Evolutionary conservation across 371 early-diverging fungal species (phyloP).

Genomic region (Phascolomyces articulosus): DNA sequence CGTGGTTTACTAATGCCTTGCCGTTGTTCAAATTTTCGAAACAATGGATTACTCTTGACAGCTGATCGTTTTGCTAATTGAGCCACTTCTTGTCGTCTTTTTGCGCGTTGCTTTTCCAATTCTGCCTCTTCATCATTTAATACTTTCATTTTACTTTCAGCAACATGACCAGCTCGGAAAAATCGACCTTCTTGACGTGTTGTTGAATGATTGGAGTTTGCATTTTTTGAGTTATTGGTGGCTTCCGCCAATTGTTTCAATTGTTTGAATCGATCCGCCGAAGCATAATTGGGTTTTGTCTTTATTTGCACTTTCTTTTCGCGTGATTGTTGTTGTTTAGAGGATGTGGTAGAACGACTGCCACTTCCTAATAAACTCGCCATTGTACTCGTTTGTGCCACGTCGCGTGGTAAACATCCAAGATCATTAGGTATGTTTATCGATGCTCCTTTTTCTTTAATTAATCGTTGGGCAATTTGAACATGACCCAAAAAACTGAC

Average conservation of each 20-base stretch:
- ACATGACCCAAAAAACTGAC: constrained; percentile 20
- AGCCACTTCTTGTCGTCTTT: constrained; percentile 24
- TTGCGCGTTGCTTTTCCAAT: constrained; percentile 20
- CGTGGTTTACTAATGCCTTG: constrained; percentile 4
- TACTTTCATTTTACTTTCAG: constrained; percentile 25
- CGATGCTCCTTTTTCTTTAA: constrained; percentile 12
- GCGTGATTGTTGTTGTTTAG: neutral
- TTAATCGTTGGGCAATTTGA: constrained; percentile 16
- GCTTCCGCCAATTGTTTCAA: constrained; percentile 17
- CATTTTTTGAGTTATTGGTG: neutral
- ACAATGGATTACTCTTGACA: constrained; percentile 41
- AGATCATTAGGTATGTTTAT: constrained; percentile 17
- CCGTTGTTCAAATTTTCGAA: constrained; percentile 29
- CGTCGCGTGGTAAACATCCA: constrained; percentile 18
- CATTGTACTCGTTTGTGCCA: constrained; percentile 18
- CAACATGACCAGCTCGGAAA: constrained; percentile 26
- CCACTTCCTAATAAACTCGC: neutral
- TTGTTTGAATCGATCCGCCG: constrained; percentile 17
- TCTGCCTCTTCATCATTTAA: constrained; percentile 25
- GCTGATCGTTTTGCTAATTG: constrained; percentile 29
- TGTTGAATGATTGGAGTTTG: neutral
- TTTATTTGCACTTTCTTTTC: neutral
- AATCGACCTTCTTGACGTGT: constrained; percentile 20
- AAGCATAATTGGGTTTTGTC: constrained; percentile 6
- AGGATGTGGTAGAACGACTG: neutral